Evolutionary conservation across 768 basidiomycete genomes (phyloP), one percentile per base, ranked within the genome.

Genomic region (Gymnopilus dilepis): DNA sequence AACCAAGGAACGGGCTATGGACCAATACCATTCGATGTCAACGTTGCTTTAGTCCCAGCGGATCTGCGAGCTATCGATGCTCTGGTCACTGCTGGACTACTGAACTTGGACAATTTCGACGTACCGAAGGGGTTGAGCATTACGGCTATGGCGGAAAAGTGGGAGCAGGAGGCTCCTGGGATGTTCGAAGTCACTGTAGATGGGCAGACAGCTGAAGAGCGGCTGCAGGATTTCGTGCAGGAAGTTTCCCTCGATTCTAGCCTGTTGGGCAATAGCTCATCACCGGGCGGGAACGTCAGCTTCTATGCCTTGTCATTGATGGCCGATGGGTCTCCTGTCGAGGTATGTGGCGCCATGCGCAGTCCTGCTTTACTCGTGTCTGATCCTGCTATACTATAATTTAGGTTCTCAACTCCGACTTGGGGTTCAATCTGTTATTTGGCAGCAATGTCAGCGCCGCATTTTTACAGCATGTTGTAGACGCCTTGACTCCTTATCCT

Each of bases 1-100:
- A 76, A 75, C 51, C 62, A 76, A 53, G 80, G 80, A 9, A 69
- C 78, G 4, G 80, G 79, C 22, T 80, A 74, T 65, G 80, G 80
- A 12, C 69, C 73, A 26, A 77, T 75, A 34, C 80, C 80, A 26
- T 82, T 81, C 64, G 80, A 81, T 61, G 78, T 82, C 48, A 78
- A 80, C 51, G 69, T 69, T 22, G 80, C 78, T 8, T 69, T 81
- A 12, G 77, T 80, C 6, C 78, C 78, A n/a, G 77, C 77, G 3
- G 76, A 78, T 41, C 65, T 82, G 9, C 67, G 78, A 12, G 77
- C 80, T 28, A 72, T 77, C 11, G 72, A 69, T 11, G 55, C 59
- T 4, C 67, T 81, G 28, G 60, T 72, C 2, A 33, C 52, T 11
- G 74, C 74, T 12, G 72, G 70, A 13, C 65, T 80, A 30, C 61